phyloP scores from a whole-genome alignment of 139 green algal genomes.

The Chlorella sorokiniana region DNA sequence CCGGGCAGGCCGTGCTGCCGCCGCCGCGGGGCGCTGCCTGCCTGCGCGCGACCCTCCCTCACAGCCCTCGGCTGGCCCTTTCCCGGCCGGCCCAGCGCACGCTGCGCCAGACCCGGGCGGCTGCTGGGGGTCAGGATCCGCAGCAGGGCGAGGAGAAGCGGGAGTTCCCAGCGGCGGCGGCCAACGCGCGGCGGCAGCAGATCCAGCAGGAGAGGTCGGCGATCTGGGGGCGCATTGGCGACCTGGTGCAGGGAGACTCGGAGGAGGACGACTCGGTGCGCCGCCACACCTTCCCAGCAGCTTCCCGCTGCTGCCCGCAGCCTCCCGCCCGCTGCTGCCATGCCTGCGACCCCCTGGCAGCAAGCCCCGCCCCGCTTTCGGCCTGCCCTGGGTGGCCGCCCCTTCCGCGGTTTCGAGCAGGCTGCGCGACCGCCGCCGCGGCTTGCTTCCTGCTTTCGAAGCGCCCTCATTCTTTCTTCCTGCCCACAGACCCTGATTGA shows the following conservation, averaged over 20 bases:
- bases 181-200: neutral
- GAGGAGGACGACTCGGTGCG: neutral
- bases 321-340: neutral
- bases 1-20: too few relatives aligned
- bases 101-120: neutral
- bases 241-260: neutral
- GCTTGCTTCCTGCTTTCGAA: neutral
- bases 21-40: too few relatives aligned
- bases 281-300: neutral
- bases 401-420: too few relatives aligned
- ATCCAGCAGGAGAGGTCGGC: neutral
- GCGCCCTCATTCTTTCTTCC: neutral
- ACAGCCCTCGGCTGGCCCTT: too few relatives aligned
- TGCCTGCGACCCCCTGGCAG: too few relatives aligned
- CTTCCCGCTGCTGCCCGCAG: neutral
- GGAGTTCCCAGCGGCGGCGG: neutral
- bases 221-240: neutral
- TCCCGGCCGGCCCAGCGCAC: neutral
- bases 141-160: neutral
- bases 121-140: neutral
- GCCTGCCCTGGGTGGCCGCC: too few relatives aligned
- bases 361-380: too few relatives aligned
- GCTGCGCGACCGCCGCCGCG: neutral
- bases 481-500: conserved; percentile 4
- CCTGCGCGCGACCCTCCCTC: too few relatives aligned